A percentile compares a stretch with the other conserved stretches of the same genome.
Conservation (phyloP, 192 early-diverging fungal species). For the Mortierella claussenii region DNA sequence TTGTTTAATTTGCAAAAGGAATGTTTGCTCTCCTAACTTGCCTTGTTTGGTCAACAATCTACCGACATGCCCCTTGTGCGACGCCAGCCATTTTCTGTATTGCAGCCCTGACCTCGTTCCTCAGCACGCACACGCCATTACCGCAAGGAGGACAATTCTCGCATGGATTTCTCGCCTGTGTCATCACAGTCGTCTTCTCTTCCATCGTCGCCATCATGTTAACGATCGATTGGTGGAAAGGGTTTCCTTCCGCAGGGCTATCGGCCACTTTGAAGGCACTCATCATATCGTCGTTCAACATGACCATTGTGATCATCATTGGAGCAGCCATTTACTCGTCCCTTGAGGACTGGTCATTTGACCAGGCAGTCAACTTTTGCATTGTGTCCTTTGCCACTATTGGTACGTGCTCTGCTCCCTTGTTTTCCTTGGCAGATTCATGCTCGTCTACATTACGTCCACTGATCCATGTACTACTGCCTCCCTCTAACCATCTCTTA, state of each 20-base stretch:
- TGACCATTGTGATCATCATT: constrained; percentile 50
- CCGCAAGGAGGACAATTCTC: constrained; percentile 38
- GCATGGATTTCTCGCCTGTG: constrained; percentile 44
- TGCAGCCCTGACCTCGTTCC: constrained; percentile 34
- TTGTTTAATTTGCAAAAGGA: not conserved
- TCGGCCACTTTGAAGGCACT: constrained; percentile 45
- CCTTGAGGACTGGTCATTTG: constrained; percentile 40
- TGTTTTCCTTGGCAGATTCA: no score
- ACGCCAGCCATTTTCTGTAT: constrained; percentile 30
- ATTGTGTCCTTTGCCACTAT: constrained; percentile 54
- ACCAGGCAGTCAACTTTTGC: constrained; percentile 52
- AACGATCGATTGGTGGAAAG: constrained; percentile 43
- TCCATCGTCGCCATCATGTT: constrained; percentile 41
- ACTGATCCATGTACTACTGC: not conserved
- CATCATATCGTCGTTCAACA: constrained; percentile 50
- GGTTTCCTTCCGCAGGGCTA: constrained; percentile 43
- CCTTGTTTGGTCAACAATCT: constrained; percentile 17
- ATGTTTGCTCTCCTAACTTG: not conserved
- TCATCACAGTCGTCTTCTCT: constrained; percentile 41
- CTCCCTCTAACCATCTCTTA: no score
- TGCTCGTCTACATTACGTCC: no score
- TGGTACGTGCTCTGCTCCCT: no score
- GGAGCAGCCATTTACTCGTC: constrained; percentile 42
- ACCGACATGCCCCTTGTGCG: constrained; percentile 2
- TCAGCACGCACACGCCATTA: constrained; percentile 17